A percentile compares a stretch with the other conserved stretches of the same genome.
phyloP scores from a whole-genome alignment of 192 early-diverging fungal species.

The Piromyces finnis region DNA sequence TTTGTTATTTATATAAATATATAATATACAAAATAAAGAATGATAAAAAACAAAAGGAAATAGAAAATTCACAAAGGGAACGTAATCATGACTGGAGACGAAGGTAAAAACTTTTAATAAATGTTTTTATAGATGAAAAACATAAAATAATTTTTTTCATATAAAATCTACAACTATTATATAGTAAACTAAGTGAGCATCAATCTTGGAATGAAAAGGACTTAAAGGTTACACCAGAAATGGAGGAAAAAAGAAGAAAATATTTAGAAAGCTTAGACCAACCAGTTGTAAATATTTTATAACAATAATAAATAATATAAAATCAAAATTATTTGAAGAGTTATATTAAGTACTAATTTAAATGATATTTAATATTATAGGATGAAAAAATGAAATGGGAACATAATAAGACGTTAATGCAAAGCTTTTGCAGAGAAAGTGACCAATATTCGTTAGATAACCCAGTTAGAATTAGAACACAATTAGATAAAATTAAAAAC shows the following conservation, averaged over 20 bases:
- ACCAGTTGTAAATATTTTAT: neutral
- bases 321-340: no score
- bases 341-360: no score
- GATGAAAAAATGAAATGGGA: neutral
- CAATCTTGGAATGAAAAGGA: neutral
- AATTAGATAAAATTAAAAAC: neutral
- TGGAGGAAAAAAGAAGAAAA: neutral
- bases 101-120: no score
- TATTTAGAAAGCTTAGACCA: neutral
- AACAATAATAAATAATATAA: no score
- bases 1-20: no score
- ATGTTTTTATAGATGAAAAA: no score
- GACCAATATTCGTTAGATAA: neutral
- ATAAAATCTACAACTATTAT: no score
- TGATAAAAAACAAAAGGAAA: neutral
- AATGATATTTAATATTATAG: no score
- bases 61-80: neutral
- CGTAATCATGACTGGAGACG: neutral
- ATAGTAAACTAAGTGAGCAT: neutral
- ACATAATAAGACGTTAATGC: neutral
- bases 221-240: neutral
- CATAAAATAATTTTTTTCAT: no score
- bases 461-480: neutral
- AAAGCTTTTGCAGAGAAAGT: neutral
- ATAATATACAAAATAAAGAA: neutral